These are phyloP conservation scores for Atkinsonella hypoxylon DNA, from an alignment of 2,329 filamentous ascomycete genomes.

Conservation along the genomic window DNA sequence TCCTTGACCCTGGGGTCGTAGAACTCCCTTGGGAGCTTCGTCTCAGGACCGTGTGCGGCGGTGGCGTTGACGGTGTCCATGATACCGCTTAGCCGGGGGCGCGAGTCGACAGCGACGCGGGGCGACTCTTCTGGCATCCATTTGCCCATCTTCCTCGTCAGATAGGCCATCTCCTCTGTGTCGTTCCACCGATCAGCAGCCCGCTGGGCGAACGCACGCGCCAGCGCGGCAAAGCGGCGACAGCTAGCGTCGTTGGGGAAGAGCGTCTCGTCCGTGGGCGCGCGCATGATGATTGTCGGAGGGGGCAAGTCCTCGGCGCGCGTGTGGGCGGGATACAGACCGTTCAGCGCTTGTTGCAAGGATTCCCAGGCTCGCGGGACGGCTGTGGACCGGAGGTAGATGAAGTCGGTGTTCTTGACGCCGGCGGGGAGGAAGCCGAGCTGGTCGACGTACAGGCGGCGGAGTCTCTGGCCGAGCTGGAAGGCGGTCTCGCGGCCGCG, in stretches of 20 bases:
- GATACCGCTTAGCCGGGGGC: slow-evolving; percentile 75
- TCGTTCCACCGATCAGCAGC: slow-evolving; percentile 64
- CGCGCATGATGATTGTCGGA: slow-evolving; percentile 53
- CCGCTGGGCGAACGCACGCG: slow-evolving; percentile 58
- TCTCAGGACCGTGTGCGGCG: slow-evolving; percentile 62
- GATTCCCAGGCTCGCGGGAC: slow-evolving; percentile 67
- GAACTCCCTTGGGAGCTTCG: slow-evolving; percentile 71
- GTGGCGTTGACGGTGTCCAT: slow-evolving; percentile 93
- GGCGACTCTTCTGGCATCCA: slow-evolving; percentile 68
- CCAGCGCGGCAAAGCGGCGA: slow-evolving; percentile 57
- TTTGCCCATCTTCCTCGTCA: slow-evolving; percentile 65
- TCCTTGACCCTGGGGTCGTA: slow-evolving; percentile 63
- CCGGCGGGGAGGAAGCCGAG: slow-evolving; percentile 55
- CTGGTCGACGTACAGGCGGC: slow-evolving; percentile 63
- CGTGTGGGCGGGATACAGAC: slow-evolving; percentile 53
- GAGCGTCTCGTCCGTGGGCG: slow-evolving; percentile 60
- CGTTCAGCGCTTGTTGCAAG: slow-evolving; percentile 62
- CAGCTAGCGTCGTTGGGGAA: slow-evolving; percentile 70
- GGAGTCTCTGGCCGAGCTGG: slow-evolving; percentile 54
- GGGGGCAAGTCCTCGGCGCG: slow-evolving; percentile 38
- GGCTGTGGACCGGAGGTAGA: slow-evolving; percentile 65
- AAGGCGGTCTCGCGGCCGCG: slow-evolving; percentile 61
- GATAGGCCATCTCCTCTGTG: slow-evolving; percentile 69
- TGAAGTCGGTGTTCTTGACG: slow-evolving; percentile 43
- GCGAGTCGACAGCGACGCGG: slow-evolving; percentile 69